Evolutionary conservation across 257 asterid genomes (phyloP), one percentile per base, ranked within the genome.

Genomic region (Solanum peruvianum): DNA sequence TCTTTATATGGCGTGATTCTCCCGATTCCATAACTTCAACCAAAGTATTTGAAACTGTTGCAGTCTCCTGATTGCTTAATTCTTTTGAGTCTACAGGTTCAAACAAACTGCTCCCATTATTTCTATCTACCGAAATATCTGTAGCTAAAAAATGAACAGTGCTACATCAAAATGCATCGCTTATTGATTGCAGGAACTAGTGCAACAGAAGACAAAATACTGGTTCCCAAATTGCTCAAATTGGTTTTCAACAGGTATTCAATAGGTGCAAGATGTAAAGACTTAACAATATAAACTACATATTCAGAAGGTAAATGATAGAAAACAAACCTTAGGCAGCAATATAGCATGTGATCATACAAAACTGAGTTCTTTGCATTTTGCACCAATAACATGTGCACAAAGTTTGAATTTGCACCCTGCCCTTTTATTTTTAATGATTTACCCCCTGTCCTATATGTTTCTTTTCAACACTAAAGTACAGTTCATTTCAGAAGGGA

Each of bases 1-100:
- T 39, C 89, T 86, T 87, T 88, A 56, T 31, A 56, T 16, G 82
- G 72, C 87, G 87, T 83, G 90, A 82, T 83, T 88, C 86, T 87
- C 88, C 88, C 7, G 90, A 90, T 86, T 90, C 84, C 76, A 35
- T 67, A 76, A 87, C 87, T 85, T 82, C 91, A 49, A 76, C 87
- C 56, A 14, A 18, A 27, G 72, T 42, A 77, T 44, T 77, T 25
- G 84, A 77, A 15, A 25, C 44, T 25, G 16, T 77, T 77, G 25
- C 39, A n/a, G 44, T 44, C 75, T 45, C 41, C 70, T 21, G 83
- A 33, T 18, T 81, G 88, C 85, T 87, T 84, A 80, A 21, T 86
- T 89, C 89, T 69, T 87, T 87, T 10, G 89, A 64, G 84, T 85
- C 62, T 37, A 85, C 88, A 31, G 86, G 73, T 71, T 85, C 88